phyloP scores from a whole-genome alignment of 768 basidiomycete genomes.

The Leccinum barrowsii region DNA sequence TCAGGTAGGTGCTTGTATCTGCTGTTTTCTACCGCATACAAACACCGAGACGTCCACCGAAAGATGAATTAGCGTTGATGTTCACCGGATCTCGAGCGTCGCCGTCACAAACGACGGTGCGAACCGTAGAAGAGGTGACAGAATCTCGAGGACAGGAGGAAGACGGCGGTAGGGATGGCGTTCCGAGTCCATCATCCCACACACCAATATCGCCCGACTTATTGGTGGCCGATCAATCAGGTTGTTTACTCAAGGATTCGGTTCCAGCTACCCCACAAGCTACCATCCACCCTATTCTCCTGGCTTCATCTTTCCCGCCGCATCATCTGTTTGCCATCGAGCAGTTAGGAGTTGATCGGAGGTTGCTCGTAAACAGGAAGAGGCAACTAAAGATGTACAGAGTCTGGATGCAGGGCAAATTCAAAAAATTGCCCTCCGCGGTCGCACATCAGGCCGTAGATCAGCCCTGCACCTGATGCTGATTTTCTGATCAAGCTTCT shows the following conservation, averaged over 20 bases:
- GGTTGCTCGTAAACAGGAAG: conserved; percentile 91
- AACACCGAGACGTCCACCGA: background rate
- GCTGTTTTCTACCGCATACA: background rate
- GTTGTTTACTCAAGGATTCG: background rate
- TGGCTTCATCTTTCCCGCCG: conserved; percentile 27
- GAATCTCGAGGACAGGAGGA: conserved; percentile 28
- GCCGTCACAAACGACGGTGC: conserved; percentile 28
- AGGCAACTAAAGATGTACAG: conserved; percentile 96
- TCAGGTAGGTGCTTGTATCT: conserved; percentile 47
- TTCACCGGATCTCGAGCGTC: conserved; percentile 64
- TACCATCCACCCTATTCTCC: conserved; percentile 36
- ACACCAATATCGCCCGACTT: conserved; percentile 7
- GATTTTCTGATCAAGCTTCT: background rate
- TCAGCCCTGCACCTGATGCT: background rate
- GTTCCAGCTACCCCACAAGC: background rate
- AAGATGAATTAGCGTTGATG: conserved; percentile 76
- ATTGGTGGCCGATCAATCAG: background rate
- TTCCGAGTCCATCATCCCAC: conserved; percentile 2
- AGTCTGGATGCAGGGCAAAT: conserved; percentile 91
- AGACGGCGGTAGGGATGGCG: conserved; percentile 1
- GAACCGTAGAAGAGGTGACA: conserved; percentile 33
- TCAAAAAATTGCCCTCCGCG: conserved; percentile 41
- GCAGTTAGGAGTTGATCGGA: conserved; percentile 85
- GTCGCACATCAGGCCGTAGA: background rate
- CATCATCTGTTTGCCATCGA: conserved; percentile 75